These are phyloP conservation scores for Irpex sp. DNA, from an alignment of 1,284 basidiomycete species.

Conservation along the genomic window DNA sequence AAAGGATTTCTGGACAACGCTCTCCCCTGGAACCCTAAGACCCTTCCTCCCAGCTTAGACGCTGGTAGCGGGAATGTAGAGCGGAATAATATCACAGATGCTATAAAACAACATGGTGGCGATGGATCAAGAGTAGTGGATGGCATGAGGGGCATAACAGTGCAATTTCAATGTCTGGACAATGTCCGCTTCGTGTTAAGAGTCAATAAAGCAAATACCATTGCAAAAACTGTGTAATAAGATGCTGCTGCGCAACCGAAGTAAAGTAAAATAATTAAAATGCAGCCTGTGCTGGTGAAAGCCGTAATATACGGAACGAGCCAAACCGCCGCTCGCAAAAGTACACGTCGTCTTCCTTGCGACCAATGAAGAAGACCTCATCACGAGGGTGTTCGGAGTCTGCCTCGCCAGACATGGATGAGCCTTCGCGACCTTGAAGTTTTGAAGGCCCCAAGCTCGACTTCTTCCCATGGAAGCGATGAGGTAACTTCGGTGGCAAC, in stretches of 20 bases:
- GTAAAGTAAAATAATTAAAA: background rate
- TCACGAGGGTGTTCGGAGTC: constrained; percentile 55
- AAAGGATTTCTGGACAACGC: too few species aligned
- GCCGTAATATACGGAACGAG: constrained; percentile 70
- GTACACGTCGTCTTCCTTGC: constrained; percentile 71
- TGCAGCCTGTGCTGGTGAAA: constrained; percentile 39
- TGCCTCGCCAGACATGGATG: constrained; percentile 41
- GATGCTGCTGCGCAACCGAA: constrained; percentile 9
- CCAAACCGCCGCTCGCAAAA: constrained; percentile 72
- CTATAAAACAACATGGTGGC: background rate
- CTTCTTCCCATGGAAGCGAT: constrained; percentile 39
- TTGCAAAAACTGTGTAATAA: constrained; percentile 12
- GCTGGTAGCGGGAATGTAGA: too few species aligned
- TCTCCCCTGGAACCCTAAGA: too few species aligned
- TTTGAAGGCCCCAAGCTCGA: constrained; percentile 44
- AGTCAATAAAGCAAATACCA: constrained; percentile 1
- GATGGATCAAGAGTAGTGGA: background rate
- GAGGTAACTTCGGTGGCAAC: constrained; percentile 35
- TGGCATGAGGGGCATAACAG: background rate
- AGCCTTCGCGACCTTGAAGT: constrained; percentile 49
- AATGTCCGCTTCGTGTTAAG: background rate
- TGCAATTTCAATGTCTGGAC: background rate
- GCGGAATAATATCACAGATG: background rate
- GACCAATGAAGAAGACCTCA: constrained; percentile 74
- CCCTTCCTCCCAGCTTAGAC: too few species aligned